phyloP scores from a whole-genome alignment of 352 stramenopile genomes.

The Phytophthora fragariae region DNA sequence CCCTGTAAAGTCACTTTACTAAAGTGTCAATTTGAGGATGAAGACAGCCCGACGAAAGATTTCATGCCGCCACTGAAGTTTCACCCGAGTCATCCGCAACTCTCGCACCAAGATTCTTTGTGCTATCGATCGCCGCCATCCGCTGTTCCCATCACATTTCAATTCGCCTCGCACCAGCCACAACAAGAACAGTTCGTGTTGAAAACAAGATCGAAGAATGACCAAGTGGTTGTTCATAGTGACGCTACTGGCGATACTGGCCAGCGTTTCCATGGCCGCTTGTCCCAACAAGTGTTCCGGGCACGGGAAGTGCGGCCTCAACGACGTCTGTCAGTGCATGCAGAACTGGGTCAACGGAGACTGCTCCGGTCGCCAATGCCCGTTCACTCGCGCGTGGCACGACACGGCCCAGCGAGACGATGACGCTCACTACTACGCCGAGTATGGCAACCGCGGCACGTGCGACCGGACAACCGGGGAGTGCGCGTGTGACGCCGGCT shows the following conservation, averaged over 20 bases:
- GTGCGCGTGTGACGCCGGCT: slow-evolving; percentile 88
- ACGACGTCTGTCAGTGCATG: slow-evolving; percentile 71
- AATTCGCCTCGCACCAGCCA: not conserved
- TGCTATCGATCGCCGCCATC: too few species aligned
- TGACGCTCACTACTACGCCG: slow-evolving; percentile 56
- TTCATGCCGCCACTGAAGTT: too few species aligned
- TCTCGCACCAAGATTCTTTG: not conserved
- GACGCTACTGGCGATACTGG: slow-evolving; percentile 44
- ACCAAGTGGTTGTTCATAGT: slow-evolving; percentile 45
- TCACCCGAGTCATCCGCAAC: too few species aligned
- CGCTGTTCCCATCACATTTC: not conserved
- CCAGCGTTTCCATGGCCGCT: slow-evolving; percentile 36
- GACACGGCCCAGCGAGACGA: slow-evolving; percentile 52
- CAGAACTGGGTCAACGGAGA: slow-evolving; percentile 70
- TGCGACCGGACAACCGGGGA: slow-evolving; percentile 6
- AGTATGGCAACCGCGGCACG: slow-evolving; percentile 48
- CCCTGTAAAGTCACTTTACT: too few species aligned
- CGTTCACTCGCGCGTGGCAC: slow-evolving; percentile 66
- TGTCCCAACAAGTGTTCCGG: slow-evolving; percentile 75
- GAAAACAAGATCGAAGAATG: slow-evolving; percentile 8
- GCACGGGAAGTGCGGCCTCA: slow-evolving; percentile 60
- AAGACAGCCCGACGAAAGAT: too few species aligned
- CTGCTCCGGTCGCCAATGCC: slow-evolving; percentile 61
- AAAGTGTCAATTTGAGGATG: too few species aligned
- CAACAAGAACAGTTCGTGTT: not conserved